Evolutionary conservation across 1,284 basidiomycete species (phyloP).

Genomic region (Trametes sp.): DNA sequence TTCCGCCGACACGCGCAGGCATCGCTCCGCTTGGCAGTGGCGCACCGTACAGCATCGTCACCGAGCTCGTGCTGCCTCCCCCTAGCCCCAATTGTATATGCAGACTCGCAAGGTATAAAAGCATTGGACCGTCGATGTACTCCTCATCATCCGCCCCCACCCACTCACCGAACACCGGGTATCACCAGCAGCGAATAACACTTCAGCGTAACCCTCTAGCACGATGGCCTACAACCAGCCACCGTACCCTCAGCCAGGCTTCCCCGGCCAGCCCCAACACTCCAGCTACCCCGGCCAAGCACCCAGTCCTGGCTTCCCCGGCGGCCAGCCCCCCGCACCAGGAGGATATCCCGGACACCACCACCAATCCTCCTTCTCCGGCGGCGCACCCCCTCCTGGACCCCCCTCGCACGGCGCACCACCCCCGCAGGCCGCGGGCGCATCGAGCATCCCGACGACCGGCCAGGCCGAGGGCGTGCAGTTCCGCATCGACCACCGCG

Average conservation of each 20-base stretch:
- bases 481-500: constrained; percentile 43
- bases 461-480: constrained; percentile 40
- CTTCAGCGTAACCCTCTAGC: not conserved
- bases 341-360: constrained; percentile 3
- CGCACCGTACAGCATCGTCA: constrained; percentile 3
- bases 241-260: constrained; percentile 24
- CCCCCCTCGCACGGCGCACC: not conserved
- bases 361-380: constrained; percentile 12
- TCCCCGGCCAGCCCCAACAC: not conserved
- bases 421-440: constrained; percentile 1
- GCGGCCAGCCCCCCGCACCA: not conserved
- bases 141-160: not conserved
- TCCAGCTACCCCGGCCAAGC: not conserved
- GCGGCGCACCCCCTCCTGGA: not conserved
- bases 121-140: not conserved
- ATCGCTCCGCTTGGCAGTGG: constrained; percentile 5
- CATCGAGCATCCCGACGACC: constrained; percentile 30
- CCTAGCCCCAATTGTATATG: not conserved
- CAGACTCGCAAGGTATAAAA: too few species aligned
- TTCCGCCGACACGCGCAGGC: not conserved
- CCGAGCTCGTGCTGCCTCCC: not conserved
- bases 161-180: not conserved
- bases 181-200: not conserved
- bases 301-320: constrained; percentile 2
- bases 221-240: constrained; percentile 21